These are phyloP conservation scores for Pelargonium fulgidum DNA, from an alignment of 441 rosid species.

Conservation along the genomic window DNA sequence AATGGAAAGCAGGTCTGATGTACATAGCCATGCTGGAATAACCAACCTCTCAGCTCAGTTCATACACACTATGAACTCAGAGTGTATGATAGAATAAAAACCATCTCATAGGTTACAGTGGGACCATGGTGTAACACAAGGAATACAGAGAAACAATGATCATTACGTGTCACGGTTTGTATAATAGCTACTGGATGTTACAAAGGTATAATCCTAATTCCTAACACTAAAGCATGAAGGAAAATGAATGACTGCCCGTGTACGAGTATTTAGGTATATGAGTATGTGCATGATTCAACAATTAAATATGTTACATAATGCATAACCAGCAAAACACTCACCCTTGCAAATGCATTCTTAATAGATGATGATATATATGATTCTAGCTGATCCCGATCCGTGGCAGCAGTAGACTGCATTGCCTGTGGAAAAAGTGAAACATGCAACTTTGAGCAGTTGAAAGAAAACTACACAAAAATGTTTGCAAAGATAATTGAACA, in stretches of 20 bases:
- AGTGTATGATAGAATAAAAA: constrained; percentile 4
- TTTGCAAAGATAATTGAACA: not conserved
- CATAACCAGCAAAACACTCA: constrained; percentile 30
- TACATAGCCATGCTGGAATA: not conserved
- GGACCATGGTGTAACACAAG: not conserved
- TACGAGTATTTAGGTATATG: too few relatives aligned
- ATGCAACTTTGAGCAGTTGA: constrained; percentile 13
- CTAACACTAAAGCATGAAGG: not conserved
- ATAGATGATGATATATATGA: constrained; percentile 71
- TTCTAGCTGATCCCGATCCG: constrained; percentile 86
- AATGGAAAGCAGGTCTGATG: not conserved
- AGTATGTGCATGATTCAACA: not conserved
- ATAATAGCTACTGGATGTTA: not conserved
- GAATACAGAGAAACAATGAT: not conserved
- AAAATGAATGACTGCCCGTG: not conserved
- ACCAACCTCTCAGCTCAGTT: not conserved
- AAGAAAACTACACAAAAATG: constrained; percentile 1
- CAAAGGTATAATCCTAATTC: not conserved
- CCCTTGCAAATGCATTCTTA: constrained; percentile 76
- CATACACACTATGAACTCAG: not conserved
- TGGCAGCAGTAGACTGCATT: constrained; percentile 45
- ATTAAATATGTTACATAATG: not conserved
- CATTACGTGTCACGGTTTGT: not conserved
- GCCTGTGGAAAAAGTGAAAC: constrained; percentile 47
- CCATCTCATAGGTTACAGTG: not conserved